Base-by-base conservation (phyloP, 2,329 filamentous ascomycete genomes). In the Alternaria tenuissima region DNA sequence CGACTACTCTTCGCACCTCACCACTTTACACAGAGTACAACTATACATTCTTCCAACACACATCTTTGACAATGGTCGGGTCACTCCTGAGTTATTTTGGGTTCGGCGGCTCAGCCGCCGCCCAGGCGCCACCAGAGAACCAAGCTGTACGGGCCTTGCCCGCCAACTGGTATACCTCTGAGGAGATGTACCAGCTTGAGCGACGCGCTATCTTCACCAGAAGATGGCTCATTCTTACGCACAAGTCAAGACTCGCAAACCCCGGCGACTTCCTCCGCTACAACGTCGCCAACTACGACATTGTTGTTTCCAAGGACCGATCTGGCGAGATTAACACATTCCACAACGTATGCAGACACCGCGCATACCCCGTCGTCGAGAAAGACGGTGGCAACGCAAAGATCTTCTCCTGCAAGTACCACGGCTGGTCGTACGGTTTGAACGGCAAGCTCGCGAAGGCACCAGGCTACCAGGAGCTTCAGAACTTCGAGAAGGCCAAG, bases 261-360 rank as follows among this genome's bases (percentile, higher is more conserved):
- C 67, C 80, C 7, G 87, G 87, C 5, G 85, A 88, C 70, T 89
- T 84, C 76, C 79, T 87, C 28, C 81, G 83, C 20, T 88, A 81
- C 44, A 75, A 75, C 39, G 79, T 76, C 36, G 73, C 78, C 22
- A 78, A 81, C 61, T 81, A 82, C 74, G 79, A 85, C 24, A 66
- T 76, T 46, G 62, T 75, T 38, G 66, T 83, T 4, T 74, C 80
- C 38, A 70, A 72, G 30, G 74, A 77, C 20, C 77, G 76, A 22
- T 73, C 79, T 36, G 76, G 77, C 28, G 71, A 72, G 36, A 76
- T 80, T 30, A 74, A 79, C 39, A 76, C 77, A 28, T 81, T 81
- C 57, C 81, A 82, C 66, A 83, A 83, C 49, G 73, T 82, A 6
- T 82, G 81, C 64, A 76, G 81, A 22, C 81, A 83, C 64, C 78